Evolutionary conservation across 2,329 filamentous ascomycete genomes (phyloP).

Genomic region (Chrysoporthe puriensis): DNA sequence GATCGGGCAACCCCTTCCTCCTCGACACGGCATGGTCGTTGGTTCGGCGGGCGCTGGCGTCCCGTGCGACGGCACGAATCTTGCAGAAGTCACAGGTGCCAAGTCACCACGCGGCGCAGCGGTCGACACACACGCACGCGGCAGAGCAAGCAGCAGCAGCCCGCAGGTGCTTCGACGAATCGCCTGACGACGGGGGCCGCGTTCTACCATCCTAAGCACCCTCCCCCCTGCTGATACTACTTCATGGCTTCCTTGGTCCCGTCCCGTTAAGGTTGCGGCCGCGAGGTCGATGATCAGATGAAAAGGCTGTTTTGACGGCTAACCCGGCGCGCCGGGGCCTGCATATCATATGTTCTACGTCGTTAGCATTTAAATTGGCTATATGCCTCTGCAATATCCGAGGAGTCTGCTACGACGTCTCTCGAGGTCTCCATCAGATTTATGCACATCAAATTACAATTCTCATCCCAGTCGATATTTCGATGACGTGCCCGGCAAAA

Average conservation of each 20-base stretch:
- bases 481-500: no score
- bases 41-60: conserved; percentile 2
- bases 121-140: not conserved
- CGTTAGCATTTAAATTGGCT: no score
- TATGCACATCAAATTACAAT: no score
- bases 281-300: not conserved
- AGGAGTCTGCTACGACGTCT: no score
- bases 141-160: not conserved
- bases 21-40: not conserved
- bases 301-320: not conserved
- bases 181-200: not conserved
- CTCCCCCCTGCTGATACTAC: no score
- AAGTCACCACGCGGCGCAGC: not conserved
- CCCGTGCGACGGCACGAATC: not conserved
- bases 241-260: no score
- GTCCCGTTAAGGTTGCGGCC: not conserved
- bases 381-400: no score
- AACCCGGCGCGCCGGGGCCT: no score
- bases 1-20: not conserved
- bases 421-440: no score
- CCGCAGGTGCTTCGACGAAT: no score
- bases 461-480: no score
- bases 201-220: not conserved
- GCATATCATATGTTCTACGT: no score
- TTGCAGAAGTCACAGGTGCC: not conserved